Percentiles rank a stretch among this genome's conserved stretches.
phyloP scores from a whole-genome alignment of 2,329 filamentous ascomycete genomes.

The Elsinoe arachidis region DNA sequence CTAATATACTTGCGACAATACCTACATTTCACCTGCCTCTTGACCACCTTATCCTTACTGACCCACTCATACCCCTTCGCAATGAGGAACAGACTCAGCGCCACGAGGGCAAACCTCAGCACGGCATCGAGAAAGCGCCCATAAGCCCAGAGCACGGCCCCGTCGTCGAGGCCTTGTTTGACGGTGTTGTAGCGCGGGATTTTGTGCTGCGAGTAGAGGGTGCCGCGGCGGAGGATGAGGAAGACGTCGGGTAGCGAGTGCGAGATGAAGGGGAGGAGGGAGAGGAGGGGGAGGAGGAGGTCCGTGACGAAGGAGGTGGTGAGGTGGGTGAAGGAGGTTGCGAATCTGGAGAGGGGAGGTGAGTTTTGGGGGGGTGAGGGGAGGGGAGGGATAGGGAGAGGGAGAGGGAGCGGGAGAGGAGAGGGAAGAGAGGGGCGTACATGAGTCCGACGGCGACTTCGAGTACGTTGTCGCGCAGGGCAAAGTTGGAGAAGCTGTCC shows the following conservation, averaged over 20 bases:
- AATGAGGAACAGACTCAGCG: slow-evolving; percentile 55
- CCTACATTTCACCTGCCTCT: slow-evolving; percentile 58
- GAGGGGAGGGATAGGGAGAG: slow-evolving; percentile 6
- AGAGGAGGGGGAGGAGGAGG: slow-evolving; percentile 60
- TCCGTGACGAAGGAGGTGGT: slow-evolving; percentile 65
- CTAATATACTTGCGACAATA: slow-evolving; percentile 58
- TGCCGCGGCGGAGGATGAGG: slow-evolving; percentile 52
- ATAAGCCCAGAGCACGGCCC: slow-evolving; percentile 63
- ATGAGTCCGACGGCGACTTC: slow-evolving; percentile 69
- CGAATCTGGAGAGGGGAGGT: slow-evolving; percentile 43
- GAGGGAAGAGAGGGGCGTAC: slow-evolving; percentile 34
- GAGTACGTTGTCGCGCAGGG: slow-evolving; percentile 64
- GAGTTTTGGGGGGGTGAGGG: background rate
- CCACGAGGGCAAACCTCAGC: slow-evolving; percentile 58
- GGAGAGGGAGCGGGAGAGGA: background rate
- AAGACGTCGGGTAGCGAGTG: slow-evolving; percentile 69
- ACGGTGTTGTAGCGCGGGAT: slow-evolving; percentile 55
- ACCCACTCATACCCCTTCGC: slow-evolving; percentile 54
- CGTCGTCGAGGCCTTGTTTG: slow-evolving; percentile 59
- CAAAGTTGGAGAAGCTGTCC: slow-evolving; percentile 62
- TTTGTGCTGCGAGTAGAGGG: slow-evolving; percentile 41
- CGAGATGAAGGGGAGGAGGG: slow-evolving; percentile 59
- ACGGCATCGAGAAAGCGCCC: slow-evolving; percentile 60
- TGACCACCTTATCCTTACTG: slow-evolving; percentile 60
- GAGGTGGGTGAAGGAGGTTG: slow-evolving; percentile 60